Base-by-base conservation (phyloP, 2,329 filamentous ascomycete genomes). In the Penicillium sp. region DNA sequence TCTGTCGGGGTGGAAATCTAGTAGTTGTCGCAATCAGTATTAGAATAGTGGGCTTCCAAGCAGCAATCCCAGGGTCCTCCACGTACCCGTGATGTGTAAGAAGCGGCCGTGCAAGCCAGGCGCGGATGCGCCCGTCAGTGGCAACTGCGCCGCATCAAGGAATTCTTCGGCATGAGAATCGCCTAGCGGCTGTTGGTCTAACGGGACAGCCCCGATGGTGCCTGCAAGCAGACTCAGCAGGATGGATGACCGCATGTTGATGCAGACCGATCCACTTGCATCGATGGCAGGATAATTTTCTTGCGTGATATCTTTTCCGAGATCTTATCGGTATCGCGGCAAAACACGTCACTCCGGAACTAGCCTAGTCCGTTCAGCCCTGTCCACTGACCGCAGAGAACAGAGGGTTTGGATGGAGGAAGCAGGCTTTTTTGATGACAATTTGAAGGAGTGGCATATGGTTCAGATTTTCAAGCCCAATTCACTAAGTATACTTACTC, bases 1-100 rank as follows among this genome's bases (percentile, higher is more conserved):
- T 44, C 86, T 85, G 73, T 99, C 95, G 47, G 92, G 91, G 70
- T 99, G 95, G 66, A 98, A 84, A 77, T 99, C 95, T 96, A 16
- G 33, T n/a, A 49, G 43, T 16, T 52, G 16, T 44, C 21, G 27
- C 5, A n/a, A 35, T 46, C 26, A 48, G 43, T n/a, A 29, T 39
- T 35, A 5, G 14, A 22, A 41, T 19, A 14, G 29, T 29, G 3
- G 21, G 8, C 16, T 19, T 14, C 35, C n/a, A 52, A 43, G 22
- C 14, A n/a, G 29, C n/a, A 13, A 5, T 19, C 19, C 16, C 22
- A 13, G 10, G 21, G 16, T 10, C 11, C 3, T n/a, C 11, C 8
- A 22, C 54, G 24, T 44, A 75, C 73, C 73, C 49, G 73, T 75
- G 35, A 75, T 69, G 53, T 75, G 73, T 41, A 75, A 50, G 49